A percentile compares a stretch with the other conserved stretches of the same genome.
Conservation (phyloP, 2,329 filamentous ascomycete genomes). For the Sporothrix euskadiensis region DNA sequence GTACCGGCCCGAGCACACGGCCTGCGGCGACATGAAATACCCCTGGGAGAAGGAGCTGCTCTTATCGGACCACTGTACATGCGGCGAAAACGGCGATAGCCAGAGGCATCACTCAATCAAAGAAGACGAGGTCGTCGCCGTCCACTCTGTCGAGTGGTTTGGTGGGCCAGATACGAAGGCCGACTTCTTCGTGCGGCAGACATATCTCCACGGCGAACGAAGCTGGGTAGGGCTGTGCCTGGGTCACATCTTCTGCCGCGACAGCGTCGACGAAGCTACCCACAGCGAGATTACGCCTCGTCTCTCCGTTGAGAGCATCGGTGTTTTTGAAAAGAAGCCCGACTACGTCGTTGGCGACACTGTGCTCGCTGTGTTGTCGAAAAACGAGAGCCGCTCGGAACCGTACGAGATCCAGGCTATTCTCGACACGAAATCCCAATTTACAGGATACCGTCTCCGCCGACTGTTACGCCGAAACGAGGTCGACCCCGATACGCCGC, state of each 20-base stretch:
- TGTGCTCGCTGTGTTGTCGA: conserved; percentile 49
- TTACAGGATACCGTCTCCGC: conserved; percentile 47
- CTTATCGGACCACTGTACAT: conserved; percentile 74
- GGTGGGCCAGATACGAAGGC: conserved; percentile 47
- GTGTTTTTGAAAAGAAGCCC: not conserved
- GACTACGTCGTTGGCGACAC: conserved; percentile 58
- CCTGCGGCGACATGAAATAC: conserved; percentile 67
- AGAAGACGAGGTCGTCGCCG: conserved; percentile 57
- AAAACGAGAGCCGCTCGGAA: conserved; percentile 49
- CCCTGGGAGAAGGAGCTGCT: conserved; percentile 73
- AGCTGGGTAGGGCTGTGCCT: conserved; percentile 61
- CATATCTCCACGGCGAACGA: conserved; percentile 61
- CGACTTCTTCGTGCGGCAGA: conserved; percentile 70
- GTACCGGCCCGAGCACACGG: conserved; percentile 69
- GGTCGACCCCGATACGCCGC: conserved; percentile 39
- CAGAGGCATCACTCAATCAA: conserved; percentile 44
- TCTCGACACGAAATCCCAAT: conserved; percentile 30
- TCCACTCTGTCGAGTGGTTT: conserved; percentile 61
- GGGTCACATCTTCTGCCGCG: conserved; percentile 56
- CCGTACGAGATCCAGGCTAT: conserved; percentile 58
- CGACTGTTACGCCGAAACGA: conserved; percentile 52
- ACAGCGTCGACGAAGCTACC: conserved; percentile 24
- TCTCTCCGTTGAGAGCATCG: not conserved
- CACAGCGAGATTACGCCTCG: not conserved
- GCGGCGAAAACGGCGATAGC: conserved; percentile 45